Base-by-base conservation (phyloP, 805 yeast species). In the fission yeast (Schizosaccharomyces pombe) region DNA sequence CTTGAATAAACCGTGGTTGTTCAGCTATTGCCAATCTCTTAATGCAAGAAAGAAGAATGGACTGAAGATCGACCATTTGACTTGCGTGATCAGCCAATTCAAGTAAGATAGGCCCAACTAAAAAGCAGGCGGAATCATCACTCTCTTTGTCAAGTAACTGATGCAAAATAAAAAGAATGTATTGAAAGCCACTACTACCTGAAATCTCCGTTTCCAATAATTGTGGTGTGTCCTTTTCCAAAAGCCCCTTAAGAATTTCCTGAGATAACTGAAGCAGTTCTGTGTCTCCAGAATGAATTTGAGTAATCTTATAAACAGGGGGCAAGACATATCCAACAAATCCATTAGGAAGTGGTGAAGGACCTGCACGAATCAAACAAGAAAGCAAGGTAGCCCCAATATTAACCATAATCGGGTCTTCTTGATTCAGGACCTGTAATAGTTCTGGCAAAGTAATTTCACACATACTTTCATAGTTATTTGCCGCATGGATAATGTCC, bases 1-100 rank as follows among this genome's bases (percentile, higher is more conserved):
- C 56, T 59, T 85, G 94, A 19, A 81, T 75, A 0, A 94, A 79
- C 2, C 81, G 69, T 3, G 84, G 74, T 43, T 43, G 49, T 26
- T 43, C 49, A 22, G 49, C 49, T 34, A 68, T 66, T 0, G 86
- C 79, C 0, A 89, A 80, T 0, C 93, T 93, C 52, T 75, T 73
- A 14, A 87, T 67, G n/a, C 89, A 77, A 54, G 77, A 77, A 2
- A 70, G 67, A 1, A 73, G 62, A 29, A 73, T 56, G 14, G 67
- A 66, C 2, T 68, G 65, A 4, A 72, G 62, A 26, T 43, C 30
- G 14, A 43, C 8, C 54, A 68, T 68, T 16, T 59, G 59, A 3
- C 73, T 69, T 37, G 52, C 58, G 53, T 57, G 28, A 6, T 32
- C 39, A 8, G 30, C 8, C 5, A 49, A 24, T 49, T 30, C 34